Evolutionary conservation across 78 protist genomes (phyloP).

Genomic region (Mantamonas sphyraenae): DNA sequence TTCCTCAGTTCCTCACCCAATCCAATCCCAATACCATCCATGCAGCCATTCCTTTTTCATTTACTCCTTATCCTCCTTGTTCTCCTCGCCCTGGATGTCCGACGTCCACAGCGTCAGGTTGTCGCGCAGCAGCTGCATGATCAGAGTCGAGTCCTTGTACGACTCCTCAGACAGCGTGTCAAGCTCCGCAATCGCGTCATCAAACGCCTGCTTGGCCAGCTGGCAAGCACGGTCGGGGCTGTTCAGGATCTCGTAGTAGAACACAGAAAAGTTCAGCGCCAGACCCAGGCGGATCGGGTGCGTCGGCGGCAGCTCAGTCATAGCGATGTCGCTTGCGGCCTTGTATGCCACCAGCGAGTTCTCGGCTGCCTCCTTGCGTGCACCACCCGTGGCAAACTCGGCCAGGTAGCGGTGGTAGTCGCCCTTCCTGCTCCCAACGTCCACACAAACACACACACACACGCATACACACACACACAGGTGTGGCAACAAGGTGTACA

Average conservation of each 20-base stretch:
- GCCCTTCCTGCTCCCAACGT: conserved; percentile 80
- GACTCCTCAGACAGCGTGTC: conserved; percentile 90
- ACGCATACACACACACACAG: background rate
- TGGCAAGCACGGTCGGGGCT: conserved; percentile 83
- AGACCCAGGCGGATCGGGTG: conserved; percentile 97
- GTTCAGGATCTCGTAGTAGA: conserved; percentile 93
- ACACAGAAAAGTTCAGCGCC: conserved; percentile 97
- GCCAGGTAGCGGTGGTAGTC: conserved; percentile 97
- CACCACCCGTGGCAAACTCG: conserved; percentile 76
- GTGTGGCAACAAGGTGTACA: background rate
- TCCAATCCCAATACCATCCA: too few species aligned
- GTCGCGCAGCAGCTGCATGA: conserved; percentile 96
- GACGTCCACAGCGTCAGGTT: conserved; percentile 96
- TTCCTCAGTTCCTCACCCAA: too few species aligned
- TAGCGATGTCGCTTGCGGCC: conserved; percentile 74
- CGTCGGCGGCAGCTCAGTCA: conserved; percentile 78
- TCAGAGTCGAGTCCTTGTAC: conserved; percentile 94
- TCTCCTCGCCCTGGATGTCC: conserved; percentile 39
- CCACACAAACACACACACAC: background rate
- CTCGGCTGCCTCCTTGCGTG: conserved; percentile 73
- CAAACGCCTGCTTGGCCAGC: conserved; percentile 89
- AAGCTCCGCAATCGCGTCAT: conserved; percentile 88
- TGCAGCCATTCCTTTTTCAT: background rate
- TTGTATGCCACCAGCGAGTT: conserved; percentile 80
- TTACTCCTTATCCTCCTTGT: background rate